A percentile compares a stretch with the other conserved stretches of the same genome.
Evolutionary conservation across 164 flowering plant species (phyloP).

Genomic region (Dillenia turbinata): DNA sequence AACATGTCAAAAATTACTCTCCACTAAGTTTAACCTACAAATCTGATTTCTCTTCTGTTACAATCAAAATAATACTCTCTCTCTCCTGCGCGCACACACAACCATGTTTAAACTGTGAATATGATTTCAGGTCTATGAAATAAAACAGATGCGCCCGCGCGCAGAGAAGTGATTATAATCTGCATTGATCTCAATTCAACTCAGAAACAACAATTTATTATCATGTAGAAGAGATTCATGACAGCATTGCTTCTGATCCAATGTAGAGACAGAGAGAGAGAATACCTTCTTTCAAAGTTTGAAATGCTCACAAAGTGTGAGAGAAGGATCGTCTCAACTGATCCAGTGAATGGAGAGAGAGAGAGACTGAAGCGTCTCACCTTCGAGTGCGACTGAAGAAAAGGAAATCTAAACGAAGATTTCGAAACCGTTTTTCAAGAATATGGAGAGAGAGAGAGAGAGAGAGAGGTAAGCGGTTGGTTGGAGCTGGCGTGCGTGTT

Average conservation of each 20-base stretch:
- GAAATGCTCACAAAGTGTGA: neutral
- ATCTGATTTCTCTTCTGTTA: too few species aligned
- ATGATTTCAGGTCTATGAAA: too few species aligned
- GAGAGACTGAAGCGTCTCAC: neutral
- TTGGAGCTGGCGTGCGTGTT: conserved; percentile 6
- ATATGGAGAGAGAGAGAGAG: neutral
- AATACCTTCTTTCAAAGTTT: neutral
- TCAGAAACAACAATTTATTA: too few species aligned
- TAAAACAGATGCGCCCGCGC: too few species aligned
- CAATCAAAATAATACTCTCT: neutral
- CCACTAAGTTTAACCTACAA: neutral
- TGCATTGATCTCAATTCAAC: too few species aligned
- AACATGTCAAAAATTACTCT: neutral
- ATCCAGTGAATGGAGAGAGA: neutral
- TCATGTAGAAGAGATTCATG: too few species aligned
- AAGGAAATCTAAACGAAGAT: conserved; percentile 15
- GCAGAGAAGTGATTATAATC: too few species aligned
- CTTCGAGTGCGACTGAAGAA: conserved; percentile 7
- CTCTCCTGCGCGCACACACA: too few species aligned
- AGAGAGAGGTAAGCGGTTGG: too few species aligned
- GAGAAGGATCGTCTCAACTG: neutral
- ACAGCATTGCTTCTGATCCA: neutral
- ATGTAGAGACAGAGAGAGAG: neutral
- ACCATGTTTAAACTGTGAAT: too few species aligned
- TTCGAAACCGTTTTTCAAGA: conserved; percentile 5